Evolutionary conservation across 202 grass and related monocot species (phyloP).

Genomic region (Zizania palustris): DNA sequence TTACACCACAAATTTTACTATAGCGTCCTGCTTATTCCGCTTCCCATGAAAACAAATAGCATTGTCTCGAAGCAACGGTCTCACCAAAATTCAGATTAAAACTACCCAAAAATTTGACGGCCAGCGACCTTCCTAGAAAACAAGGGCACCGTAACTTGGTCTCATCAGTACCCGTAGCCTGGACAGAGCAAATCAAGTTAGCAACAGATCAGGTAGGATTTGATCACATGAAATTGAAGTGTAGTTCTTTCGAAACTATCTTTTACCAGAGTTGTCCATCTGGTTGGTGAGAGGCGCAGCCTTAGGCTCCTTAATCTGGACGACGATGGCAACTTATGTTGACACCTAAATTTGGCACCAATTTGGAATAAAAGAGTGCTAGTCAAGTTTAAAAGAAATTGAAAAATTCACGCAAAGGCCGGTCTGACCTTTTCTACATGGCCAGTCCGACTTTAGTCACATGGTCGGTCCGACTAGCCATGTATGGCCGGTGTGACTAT

Average conservation of each 20-base stretch:
- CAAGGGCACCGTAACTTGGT: neutral
- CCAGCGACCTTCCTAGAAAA: conserved; percentile 7
- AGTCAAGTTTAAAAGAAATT: no score
- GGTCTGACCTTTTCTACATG: no score
- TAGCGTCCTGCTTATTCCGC: conserved; percentile 36
- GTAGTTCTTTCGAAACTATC: neutral
- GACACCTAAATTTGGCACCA: no score
- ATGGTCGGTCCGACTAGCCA: no score
- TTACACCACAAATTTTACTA: conserved; percentile 35
- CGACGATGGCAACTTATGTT: conserved; percentile 83
- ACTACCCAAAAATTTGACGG: conserved; percentile 44
- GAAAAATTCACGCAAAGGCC: no score
- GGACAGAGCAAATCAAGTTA: neutral
- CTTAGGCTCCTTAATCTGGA: conserved; percentile 90
- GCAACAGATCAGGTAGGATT: neutral
- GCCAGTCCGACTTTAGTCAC: no score
- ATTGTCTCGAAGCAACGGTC: conserved; percentile 28
- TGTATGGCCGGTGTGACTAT: no score
- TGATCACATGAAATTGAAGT: neutral
- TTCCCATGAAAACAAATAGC: conserved; percentile 9
- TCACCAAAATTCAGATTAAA: conserved; percentile 11
- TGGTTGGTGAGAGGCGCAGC: conserved; percentile 57
- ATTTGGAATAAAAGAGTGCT: no score
- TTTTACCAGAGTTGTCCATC: conserved; percentile 89
- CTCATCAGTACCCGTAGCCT: conserved; percentile 79